phyloP scores from a whole-genome alignment of 495 filamentous ascomycete genomes.

The Sordaria brevicollis region DNA sequence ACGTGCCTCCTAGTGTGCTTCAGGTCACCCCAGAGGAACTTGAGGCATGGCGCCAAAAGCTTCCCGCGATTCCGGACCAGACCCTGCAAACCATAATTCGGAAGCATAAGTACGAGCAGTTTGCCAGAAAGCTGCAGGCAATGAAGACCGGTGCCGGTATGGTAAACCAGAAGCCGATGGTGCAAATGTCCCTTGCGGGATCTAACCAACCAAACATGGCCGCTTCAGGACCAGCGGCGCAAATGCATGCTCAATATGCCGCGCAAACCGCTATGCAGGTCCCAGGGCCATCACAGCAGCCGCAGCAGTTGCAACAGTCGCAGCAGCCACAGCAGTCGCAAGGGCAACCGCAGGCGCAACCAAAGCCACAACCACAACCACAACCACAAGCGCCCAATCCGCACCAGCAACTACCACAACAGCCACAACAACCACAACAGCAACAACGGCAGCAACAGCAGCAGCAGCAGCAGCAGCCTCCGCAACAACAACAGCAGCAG shows the following conservation, averaged over 20 bases:
- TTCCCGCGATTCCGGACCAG: neutral
- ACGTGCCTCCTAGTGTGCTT: neutral
- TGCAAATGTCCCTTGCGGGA: neutral
- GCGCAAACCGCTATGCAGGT: conserved; percentile 9
- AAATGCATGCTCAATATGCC: neutral
- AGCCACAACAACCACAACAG: neutral
- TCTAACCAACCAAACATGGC: neutral
- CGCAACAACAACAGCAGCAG: neutral
- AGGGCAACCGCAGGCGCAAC: conserved; percentile 6
- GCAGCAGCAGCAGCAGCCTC: neutral
- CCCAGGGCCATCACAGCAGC: conserved; percentile 10
- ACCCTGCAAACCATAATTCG: neutral
- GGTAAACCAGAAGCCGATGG: conserved; percentile 3
- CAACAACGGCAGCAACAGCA: neutral
- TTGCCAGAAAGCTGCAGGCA: neutral
- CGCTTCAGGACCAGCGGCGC: neutral
- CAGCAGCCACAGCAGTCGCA: conserved; percentile 13
- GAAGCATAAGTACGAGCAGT: neutral
- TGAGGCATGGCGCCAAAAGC: neutral
- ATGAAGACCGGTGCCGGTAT: neutral
- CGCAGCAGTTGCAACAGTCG: conserved; percentile 11
- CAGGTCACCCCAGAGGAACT: conserved; percentile 2
- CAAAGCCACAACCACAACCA: neutral
- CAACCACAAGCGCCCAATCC: neutral
- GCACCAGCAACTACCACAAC: conserved; percentile 8